Evolutionary conservation across 2,329 filamentous ascomycete species (phyloP).

Genomic region (Zasmidium angulare): DNA sequence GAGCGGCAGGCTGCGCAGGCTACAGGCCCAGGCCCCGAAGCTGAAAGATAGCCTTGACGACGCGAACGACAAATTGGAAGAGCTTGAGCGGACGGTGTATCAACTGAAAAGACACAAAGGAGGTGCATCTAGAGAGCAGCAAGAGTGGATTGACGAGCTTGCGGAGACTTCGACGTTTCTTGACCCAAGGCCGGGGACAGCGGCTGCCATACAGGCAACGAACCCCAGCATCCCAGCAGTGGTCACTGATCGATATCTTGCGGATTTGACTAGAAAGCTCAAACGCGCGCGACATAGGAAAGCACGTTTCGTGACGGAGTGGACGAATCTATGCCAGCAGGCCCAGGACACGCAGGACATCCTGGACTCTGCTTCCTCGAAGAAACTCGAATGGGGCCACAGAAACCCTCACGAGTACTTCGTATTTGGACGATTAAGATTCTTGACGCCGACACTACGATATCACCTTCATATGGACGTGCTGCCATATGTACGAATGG

Average conservation of each 20-base stretch:
- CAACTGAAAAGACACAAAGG: conserved; percentile 80
- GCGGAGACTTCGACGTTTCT: conserved; percentile 72
- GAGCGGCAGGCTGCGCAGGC: conserved; percentile 67
- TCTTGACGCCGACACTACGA: conserved; percentile 78
- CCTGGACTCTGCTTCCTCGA: conserved; percentile 77
- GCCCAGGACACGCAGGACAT: conserved; percentile 77
- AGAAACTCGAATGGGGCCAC: conserved; percentile 72
- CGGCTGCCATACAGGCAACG: conserved; percentile 36
- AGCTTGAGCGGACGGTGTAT: conserved; percentile 75
- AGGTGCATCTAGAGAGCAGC: conserved; percentile 71
- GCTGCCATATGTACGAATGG: conserved; percentile 66
- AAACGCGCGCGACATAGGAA: conserved; percentile 80
- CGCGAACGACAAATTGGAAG: conserved; percentile 73
- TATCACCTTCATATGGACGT: conserved; percentile 75
- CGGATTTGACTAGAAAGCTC: conserved; percentile 80
- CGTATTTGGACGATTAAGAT: conserved; percentile 54
- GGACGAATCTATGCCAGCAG: conserved; percentile 74
- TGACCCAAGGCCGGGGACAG: conserved; percentile 53
- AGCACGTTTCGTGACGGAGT: conserved; percentile 79
- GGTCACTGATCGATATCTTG: conserved; percentile 89
- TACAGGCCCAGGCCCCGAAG: conserved; percentile 77
- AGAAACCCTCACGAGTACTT: conserved; percentile 10
- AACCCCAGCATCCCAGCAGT: conserved; percentile 61
- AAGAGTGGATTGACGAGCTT: conserved; percentile 95
- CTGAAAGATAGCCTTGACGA: conserved; percentile 87